Base-by-base conservation (phyloP, 1,284 basidiomycete species). In the Heterobasidion parviporum region DNA sequence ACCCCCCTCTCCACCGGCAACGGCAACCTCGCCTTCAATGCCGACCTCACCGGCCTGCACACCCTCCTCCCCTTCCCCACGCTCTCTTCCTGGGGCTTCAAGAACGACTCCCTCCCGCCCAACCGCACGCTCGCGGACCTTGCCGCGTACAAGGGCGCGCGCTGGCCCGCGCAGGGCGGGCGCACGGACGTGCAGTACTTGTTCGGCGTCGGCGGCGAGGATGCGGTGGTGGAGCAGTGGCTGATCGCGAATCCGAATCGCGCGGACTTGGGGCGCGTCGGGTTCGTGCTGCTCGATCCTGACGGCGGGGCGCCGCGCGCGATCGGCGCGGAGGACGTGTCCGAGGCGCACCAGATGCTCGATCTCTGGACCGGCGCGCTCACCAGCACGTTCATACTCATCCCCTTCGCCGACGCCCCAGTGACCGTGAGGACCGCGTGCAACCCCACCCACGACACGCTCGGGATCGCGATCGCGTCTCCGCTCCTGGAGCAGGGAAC, bases 1-100 rank as follows among this genome's bases (percentile, higher is more conserved):
- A 82, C 81, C 3, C 81, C 81, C 6, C 74, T 83, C 71, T 81
- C 82, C 64, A 71, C 82, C 51, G 82, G 82, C 8, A 84, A 83
- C 64, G 81, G 82, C 12, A 77, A 79, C 64, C 82, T 84, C 60
- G 81, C 80, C 5, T 83, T 84, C 60, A 79, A 79, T 15, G 75
- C 78, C 15, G 82, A 83, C 64, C 65, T 82, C 10, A 82, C 81
- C 1, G 79, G 79, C 9, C 70, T 83, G 18, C 81, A 83, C 65
- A 82, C 80, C 1, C 75, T 82, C 64, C 70, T 73, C 44, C 79
- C 80, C 6, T 82, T 74, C 65, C 75, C 76, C 9, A 82, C 72
- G 57, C 73, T 84, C 70, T 78, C 80, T 6, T 77, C 76, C 15
- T 82, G 81, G 81, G 80, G 76, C 1, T 83, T 79, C 79, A 83